Base-by-base conservation (phyloP, 2,329 filamentous ascomycete species). In the Fusarium sterilihyphosum region DNA sequence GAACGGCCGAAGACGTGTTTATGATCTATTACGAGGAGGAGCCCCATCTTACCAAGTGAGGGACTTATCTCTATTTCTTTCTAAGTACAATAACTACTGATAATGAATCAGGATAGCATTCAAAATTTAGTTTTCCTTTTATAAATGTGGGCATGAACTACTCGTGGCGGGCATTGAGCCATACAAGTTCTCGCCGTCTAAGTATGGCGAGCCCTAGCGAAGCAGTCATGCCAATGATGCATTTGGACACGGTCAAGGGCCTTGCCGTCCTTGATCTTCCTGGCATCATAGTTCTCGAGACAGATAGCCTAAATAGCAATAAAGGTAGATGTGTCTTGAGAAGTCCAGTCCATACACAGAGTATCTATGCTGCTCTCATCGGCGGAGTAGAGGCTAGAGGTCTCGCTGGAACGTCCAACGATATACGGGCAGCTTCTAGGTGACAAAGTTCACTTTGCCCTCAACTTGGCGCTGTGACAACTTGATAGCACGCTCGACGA, bases 281-380 rank as follows among this genome's bases (percentile, higher is more conserved):
- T 61, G 35, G 33, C 69, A 33, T 80, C 80, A 37, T 82, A 82
- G 77, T 84, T 92, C 83, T 90, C 85, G 57, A 92, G 58, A 10
- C 61, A 58, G 49, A 73, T 73, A 33, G 37, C 46, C 20, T 70
- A 53, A 20, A 73, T 73, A 84, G 50, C 88, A 79, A 96, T 91
- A 80, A 92, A 91, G 33, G 87, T 87, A 18, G 79, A 88, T 75
- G 90, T 90, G 80, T 94, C 92, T 91, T 93, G 93, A 75, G 85
- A 88, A 71, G 87, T 88, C 85, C 92, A 91, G 78, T 86, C 86
- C 83, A 88, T 89, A 77, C 71, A 88, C 81, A 91, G 86, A 79
- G 85, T 85, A 74, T 80, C 87, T 60, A 89, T 89, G 63, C 81
- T 84, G 3, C 84, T 83, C 67, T 89, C 83, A 52, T 85, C 80